Base-by-base conservation (phyloP, 768 basidiomycete genomes). In the Amanita rubescens region DNA sequence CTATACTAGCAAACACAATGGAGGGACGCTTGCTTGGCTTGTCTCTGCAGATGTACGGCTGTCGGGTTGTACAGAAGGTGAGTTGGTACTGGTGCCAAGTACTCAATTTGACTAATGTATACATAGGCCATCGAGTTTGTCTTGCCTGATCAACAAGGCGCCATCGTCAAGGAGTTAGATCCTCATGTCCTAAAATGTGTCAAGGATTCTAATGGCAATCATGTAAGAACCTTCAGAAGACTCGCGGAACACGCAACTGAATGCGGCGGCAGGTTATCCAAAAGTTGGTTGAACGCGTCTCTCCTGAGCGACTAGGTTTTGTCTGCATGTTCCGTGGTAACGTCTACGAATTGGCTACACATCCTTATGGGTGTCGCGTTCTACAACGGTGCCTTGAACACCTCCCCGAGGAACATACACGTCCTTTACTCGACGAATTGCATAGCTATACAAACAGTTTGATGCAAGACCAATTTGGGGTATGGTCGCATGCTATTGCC, bases 281-380 rank as follows among this genome's bases (percentile, higher is more conserved):
- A 74, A 94, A 93, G 59, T 72, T 96, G 41, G 80, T 98, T 51
- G 85, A 93, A 64, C 77, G 82, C 7, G 85, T 94, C 22, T 75
- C 84, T 15, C 75, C 88, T 5, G 88, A 93, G 20, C 82, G 84
- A 17, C 75, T 94, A 30, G 75, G 75, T 3, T 93, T 94, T 63
- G 78, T 96, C 49, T 73, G 77, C 42, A 71, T 76, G 4, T 94
- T 96, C 73, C 74, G 79, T 4, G 87, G 87, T 5, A 84, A 85
- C 57, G 87, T 95, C 24, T 80, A 81, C 55, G 84, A 88, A 54
- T 74, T 98, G 20, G 81, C 92, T 1, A 87, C 85, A 0, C 93
- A 98, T 64, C 84, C 91, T 0, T 96, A 91, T 60, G 94, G 94
- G 1, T 98, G 95, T 64, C 85, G 95, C 10, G 95, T 98, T 20